These are phyloP conservation scores for Taiwanofungus camphoratus DNA, from an alignment of 1,284 basidiomycete species.

Conservation along the genomic window DNA sequence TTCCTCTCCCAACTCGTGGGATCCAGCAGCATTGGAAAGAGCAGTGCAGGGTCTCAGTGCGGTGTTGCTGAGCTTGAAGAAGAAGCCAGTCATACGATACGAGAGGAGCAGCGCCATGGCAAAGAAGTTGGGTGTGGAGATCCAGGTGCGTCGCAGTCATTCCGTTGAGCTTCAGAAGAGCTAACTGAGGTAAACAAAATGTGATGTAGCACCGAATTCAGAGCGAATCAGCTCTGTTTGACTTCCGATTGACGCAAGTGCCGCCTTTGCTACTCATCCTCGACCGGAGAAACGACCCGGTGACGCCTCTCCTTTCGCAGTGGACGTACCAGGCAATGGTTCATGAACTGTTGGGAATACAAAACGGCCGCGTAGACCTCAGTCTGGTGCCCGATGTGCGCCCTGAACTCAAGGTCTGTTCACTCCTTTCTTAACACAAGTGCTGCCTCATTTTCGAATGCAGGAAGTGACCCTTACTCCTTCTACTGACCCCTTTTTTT, in stretches of 20 bases:
- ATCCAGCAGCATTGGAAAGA: conserved; percentile 71
- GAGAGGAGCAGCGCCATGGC: conserved; percentile 93
- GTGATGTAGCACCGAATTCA: conserved; percentile 60
- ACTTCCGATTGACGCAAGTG: conserved; percentile 72
- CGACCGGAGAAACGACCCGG: conserved; percentile 95
- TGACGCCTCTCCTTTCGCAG: conserved; percentile 95
- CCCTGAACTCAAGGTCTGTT: conserved; percentile 77
- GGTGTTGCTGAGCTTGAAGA: conserved; percentile 90
- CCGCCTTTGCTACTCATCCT: conserved; percentile 73
- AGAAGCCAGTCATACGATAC: conserved; percentile 91
- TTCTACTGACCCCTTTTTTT: conserved; percentile 92
- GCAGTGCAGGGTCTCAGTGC: conserved; percentile 83
- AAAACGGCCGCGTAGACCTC: conserved; percentile 89
- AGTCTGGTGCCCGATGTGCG: conserved; percentile 82
- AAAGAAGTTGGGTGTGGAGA: conserved; percentile 81
- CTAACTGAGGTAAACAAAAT: neutral
- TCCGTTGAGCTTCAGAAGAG: too few species aligned
- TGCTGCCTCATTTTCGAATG: neutral
- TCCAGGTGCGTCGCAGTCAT: conserved; percentile 73
- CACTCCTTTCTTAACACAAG: neutral
- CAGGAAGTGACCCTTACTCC: conserved; percentile 95
- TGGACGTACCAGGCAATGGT: conserved; percentile 99
- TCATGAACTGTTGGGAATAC: conserved; percentile 91
- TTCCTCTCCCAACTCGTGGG: conserved; percentile 59
- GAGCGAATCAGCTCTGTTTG: conserved; percentile 67